These are phyloP conservation scores for Oryza glaberrima DNA, from an alignment of 176 grass and related monocot species.

Conservation along the genomic window DNA sequence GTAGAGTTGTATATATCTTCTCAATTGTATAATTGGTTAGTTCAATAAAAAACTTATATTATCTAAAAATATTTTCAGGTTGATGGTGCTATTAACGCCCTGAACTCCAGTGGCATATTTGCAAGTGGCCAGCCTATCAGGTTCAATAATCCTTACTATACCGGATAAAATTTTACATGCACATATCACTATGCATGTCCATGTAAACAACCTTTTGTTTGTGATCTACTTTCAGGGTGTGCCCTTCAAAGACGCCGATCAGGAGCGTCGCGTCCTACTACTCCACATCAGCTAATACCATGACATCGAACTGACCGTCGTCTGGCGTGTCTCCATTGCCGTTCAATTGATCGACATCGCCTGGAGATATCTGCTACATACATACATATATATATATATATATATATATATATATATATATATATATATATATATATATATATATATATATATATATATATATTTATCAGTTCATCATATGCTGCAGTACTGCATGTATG, in stretches of 20 bases:
- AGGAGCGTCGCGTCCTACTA: neutral
- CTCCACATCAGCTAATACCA: neutral
- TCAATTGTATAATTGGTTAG: too few relatives aligned
- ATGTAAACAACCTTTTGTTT: neutral
- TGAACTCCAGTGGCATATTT: neutral
- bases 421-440: too few relatives aligned
- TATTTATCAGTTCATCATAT: neutral
- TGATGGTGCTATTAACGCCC: conserved; percentile 22
- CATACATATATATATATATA: too few relatives aligned
- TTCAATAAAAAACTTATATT: too few relatives aligned
- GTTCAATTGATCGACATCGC: neutral
- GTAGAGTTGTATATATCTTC: too few relatives aligned
- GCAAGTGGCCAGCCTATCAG: conserved; percentile 21
- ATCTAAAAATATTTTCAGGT: neutral
- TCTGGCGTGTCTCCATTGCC: neutral
- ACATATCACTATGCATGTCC: neutral
- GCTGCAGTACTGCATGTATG: neutral
- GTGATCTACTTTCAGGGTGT: conserved; percentile 19
- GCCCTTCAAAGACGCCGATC: conserved; percentile 50
- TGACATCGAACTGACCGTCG: neutral
- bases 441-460: too few relatives aligned
- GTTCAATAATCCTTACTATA: neutral
- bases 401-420: too few relatives aligned
- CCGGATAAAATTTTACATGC: neutral
- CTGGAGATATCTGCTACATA: neutral